phyloP scores from a whole-genome alignment of 257 asterid genomes.

The Nicotiana benthamiana region DNA sequence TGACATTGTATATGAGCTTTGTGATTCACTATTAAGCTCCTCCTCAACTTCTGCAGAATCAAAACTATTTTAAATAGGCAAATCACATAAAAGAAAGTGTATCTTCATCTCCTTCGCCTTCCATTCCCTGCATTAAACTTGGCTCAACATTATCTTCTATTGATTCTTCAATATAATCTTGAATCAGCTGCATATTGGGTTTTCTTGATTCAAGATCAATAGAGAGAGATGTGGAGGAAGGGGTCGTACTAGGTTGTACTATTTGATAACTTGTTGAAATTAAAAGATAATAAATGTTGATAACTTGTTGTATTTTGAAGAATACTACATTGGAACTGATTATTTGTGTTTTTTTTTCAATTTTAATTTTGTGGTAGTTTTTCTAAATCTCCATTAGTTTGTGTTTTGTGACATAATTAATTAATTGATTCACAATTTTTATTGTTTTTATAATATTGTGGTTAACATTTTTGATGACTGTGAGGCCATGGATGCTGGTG shows the following conservation, averaged over 20 bases:
- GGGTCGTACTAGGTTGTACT: background rate
- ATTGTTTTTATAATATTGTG: too few relatives aligned
- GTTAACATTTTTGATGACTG: too few relatives aligned
- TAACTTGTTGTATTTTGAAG: too few relatives aligned
- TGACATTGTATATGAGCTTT: conserved; percentile 25
- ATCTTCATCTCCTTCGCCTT: conserved; percentile 38
- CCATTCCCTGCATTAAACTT: conserved; percentile 16
- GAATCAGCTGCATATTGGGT: background rate
- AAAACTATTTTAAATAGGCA: conserved; percentile 34
- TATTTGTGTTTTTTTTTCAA: too few relatives aligned
- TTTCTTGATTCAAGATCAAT: background rate
- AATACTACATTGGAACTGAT: too few relatives aligned
- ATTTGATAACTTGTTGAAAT: background rate
- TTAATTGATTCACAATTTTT: too few relatives aligned
- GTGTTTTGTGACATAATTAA: too few relatives aligned
- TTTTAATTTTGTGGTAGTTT: too few relatives aligned
- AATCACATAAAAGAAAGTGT: conserved; percentile 68
- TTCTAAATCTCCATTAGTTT: too few relatives aligned
- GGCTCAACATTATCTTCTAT: background rate
- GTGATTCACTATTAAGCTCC: conserved; percentile 18
- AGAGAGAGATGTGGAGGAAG: background rate
- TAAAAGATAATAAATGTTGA: background rate
- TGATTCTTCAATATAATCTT: background rate
- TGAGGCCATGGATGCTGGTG: too few relatives aligned
- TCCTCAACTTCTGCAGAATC: conserved; percentile 13